These are phyloP conservation scores for Cutaneotrichosporon arboriforme DNA, from an alignment of 1,284 basidiomycete genomes.

Conservation along the genomic window DNA sequence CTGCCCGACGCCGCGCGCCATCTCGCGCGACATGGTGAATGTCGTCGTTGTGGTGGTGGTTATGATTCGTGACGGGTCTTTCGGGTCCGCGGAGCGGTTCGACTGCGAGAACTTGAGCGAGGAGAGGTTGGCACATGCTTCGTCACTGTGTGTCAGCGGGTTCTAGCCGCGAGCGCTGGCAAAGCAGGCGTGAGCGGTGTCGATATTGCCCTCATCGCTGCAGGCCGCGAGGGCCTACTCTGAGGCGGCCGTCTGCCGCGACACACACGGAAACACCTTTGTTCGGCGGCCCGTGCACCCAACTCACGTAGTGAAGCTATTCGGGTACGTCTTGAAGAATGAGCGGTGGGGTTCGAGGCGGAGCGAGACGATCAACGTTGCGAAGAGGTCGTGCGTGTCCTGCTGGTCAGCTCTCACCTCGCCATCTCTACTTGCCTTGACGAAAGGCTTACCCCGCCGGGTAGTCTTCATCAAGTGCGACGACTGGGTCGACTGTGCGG, in stretches of 20 bases:
- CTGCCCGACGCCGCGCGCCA: constrained; percentile 99
- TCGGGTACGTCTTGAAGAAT: constrained; percentile 90
- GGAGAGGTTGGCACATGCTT: constrained; percentile 87
- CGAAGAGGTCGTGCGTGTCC: constrained; percentile 98
- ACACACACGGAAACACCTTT: no score
- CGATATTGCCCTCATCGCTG: no score
- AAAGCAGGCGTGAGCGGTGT: no score
- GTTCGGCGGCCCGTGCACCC: no score
- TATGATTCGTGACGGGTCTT: constrained; percentile 92
- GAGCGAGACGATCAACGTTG: constrained; percentile 91
- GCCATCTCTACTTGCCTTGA: constrained; percentile 59
- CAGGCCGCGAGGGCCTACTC: no score
- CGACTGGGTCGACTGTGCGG: constrained; percentile 25
- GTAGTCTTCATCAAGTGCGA: constrained; percentile 97
- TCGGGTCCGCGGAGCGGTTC: constrained; percentile 93
- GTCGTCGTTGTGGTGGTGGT: constrained; percentile 99
- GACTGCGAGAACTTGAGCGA: constrained; percentile 99
- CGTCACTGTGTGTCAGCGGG: constrained; percentile 59
- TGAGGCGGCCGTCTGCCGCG: no score
- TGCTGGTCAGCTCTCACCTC: constrained; percentile 39
- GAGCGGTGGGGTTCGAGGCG: constrained; percentile 84
- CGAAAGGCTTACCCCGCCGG: constrained; percentile 85
- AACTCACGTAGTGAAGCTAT: constrained; percentile 90
- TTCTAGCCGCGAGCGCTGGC: no score
- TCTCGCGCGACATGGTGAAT: constrained; percentile 98